Evolutionary conservation across 805 yeast genomes (phyloP), one percentile per base, ranked within the genome.

Genomic region (Sugiyamaella mastotermitis): DNA sequence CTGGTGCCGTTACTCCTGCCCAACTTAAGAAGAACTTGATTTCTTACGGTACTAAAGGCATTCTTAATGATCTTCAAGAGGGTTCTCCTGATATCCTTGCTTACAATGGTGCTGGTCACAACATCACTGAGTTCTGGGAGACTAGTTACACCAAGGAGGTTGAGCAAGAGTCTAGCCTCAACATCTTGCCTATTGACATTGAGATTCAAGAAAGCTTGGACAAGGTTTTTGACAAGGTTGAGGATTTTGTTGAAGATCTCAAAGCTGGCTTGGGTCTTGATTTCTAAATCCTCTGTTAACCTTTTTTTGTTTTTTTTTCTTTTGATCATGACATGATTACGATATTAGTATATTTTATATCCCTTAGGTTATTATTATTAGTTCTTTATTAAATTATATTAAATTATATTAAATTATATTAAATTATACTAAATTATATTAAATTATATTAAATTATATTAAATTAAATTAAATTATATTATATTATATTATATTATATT

Each of bases 71-170:
- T 51, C 57, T 76, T 43, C 68, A 66, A 40, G 61, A 56, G 24
- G 72, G 61, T 23, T 69, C 80, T 29, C 80, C 80, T 38, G 77
- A 77, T 58, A 57, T 74, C 31, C 67, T 77, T 53, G 76, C 74
- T 26, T 77, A 51, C 68, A 76, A 76, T 56, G 83, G 80, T 47
- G 81, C 71, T 43, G 80, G 80, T 41, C 64, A 61, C 52, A 67
- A 69, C 60, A 57, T 75, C 51, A 58, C 72, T 36, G 65, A 62
- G 38, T 72, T 75, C 65, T 74, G 78, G 77, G 14, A 23, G 11
- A 22, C 38, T 15, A 33, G 25, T 18, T 30, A 33, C 19, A 45
- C 58, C 54, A 28, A 57, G 53, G 37, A 57, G 18, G 31, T 26
- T 10, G 31, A 18, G 9, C 40, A 21, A 14, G 48, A 45, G 21